Percentiles rank a stretch among this genome's conserved stretches.
phyloP scores from a whole-genome alignment of 768 basidiomycete species.

The Hortiboletus flavorubellus region DNA sequence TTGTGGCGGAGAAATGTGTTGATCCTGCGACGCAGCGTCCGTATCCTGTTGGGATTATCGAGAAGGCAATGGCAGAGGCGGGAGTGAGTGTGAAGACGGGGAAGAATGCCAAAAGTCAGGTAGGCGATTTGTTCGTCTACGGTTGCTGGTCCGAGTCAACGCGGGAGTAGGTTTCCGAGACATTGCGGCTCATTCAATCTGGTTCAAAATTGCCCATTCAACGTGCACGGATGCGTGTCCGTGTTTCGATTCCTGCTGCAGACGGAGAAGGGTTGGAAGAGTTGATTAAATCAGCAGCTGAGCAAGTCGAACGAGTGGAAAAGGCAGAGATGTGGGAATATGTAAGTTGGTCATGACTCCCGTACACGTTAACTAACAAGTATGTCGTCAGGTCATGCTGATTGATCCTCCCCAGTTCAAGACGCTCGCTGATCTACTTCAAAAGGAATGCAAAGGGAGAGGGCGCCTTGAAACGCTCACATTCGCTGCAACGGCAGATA shows the following conservation, averaged over 20 bases:
- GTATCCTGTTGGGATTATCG: conserved; percentile 93
- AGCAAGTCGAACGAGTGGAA: conserved; percentile 83
- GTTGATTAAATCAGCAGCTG: conserved; percentile 67
- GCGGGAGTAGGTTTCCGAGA: conserved; percentile 72
- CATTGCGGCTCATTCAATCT: conserved; percentile 78
- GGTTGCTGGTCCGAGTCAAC: neutral
- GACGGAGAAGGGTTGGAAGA: conserved; percentile 70
- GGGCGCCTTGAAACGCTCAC: conserved; percentile 83
- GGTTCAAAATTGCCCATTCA: conserved; percentile 89
- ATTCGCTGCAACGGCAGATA: conserved; percentile 58
- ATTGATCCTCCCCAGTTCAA: conserved; percentile 94
- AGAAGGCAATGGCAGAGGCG: conserved; percentile 95
- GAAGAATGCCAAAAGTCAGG: conserved; percentile 95
- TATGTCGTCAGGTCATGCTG: conserved; percentile 64
- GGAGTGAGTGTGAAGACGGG: conserved; percentile 87
- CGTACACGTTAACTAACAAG: conserved; percentile 10
- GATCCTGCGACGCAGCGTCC: conserved; percentile 88
- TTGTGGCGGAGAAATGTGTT: conserved; percentile 94
- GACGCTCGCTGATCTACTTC: conserved; percentile 82
- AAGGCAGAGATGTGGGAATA: conserved; percentile 81
- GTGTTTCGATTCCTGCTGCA: conserved; percentile 65
- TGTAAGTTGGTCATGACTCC: conserved; percentile 46
- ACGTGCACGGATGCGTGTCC: conserved; percentile 88
- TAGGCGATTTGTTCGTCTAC: conserved; percentile 26
- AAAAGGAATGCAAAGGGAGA: conserved; percentile 86